Evolutionary conservation across 768 basidiomycete species (phyloP), one percentile per base, ranked within the genome.

Genomic region (Suillus subluteus): DNA sequence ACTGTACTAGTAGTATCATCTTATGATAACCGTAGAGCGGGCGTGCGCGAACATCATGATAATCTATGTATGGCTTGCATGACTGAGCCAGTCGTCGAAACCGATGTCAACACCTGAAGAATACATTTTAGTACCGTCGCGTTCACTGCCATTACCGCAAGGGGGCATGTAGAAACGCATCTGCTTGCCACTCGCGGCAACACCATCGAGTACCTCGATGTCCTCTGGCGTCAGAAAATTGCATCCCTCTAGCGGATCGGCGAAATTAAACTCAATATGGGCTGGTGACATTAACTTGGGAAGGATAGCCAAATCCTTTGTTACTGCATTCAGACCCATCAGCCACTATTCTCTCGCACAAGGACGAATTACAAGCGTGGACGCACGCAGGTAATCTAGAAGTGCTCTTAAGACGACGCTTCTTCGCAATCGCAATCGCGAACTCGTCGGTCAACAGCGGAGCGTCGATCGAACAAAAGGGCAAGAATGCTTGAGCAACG

Each of bases 401-500:
- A 90, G 78, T 79, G 54, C 16, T 32, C 66, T 83, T 78, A 58
- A 90, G 74, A 2, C 74, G 76, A 73, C 89, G 81, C 73, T 87
- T 88, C 66, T 79, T 72, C 1, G 91, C 91, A 66, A 95, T 83
- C 69, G 82, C 80, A 5, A 78, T 67, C 11, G 91, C 87, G 4
- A 83, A 81, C 61, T 88, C 85, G 70, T 95, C 91, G 7, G 72
- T 74, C 38, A 94, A 74, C 9, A 95, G 79, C 9, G 90, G 91
- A 1, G 90, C 85, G 70, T 84, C 82, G 11, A 86, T 82, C 7
- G 88, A 91, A 41, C 89, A 92, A 13, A 95, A 86, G 11, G 94
- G 93, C 11, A 91, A 94, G 75, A 91, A 95, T 1, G 94, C 92
- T 75, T 92, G 84, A n/a, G n/a, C n/a, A n/a, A n/a, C n/a, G n/a